Evolutionary conservation across 2,329 filamentous ascomycete species (phyloP).

Genomic region (Paecilomyces sp.): DNA sequence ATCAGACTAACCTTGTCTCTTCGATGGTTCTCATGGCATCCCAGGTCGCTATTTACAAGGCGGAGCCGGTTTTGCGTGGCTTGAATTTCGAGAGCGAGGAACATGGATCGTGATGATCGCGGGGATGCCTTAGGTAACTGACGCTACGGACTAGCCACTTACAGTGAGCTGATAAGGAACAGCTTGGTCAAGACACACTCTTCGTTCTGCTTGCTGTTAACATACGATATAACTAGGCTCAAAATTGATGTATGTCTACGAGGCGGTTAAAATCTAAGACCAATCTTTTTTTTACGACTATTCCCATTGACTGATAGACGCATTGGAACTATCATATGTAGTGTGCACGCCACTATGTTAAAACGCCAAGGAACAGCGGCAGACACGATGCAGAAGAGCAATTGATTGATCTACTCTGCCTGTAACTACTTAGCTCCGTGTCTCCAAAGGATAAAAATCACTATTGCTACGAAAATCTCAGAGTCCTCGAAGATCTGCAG

Average conservation of each 20-base stretch:
- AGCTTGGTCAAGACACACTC: background rate
- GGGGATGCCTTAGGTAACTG: background rate
- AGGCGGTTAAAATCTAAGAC: background rate
- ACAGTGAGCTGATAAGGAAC: background rate
- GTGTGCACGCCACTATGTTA: background rate
- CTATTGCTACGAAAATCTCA: background rate
- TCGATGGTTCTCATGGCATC: conserved; percentile 48
- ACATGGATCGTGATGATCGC: background rate
- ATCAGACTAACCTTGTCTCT: conserved; percentile 43
- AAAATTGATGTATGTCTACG: too few species aligned
- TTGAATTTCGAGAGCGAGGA: background rate
- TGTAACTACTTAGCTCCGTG: background rate
- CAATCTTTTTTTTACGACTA: background rate
- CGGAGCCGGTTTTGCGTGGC: background rate
- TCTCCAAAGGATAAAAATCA: background rate
- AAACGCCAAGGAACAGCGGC: background rate
- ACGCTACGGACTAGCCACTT: background rate
- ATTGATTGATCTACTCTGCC: background rate
- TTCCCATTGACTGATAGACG: background rate
- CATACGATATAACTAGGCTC: background rate
- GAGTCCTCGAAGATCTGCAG: background rate
- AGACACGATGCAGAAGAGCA: background rate
- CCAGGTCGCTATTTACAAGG: conserved; percentile 4
- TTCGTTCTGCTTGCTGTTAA: background rate
- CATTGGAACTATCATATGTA: background rate